phyloP scores from a whole-genome alignment of 2,329 filamentous ascomycete species.

The Sporothrix protearum region DNA sequence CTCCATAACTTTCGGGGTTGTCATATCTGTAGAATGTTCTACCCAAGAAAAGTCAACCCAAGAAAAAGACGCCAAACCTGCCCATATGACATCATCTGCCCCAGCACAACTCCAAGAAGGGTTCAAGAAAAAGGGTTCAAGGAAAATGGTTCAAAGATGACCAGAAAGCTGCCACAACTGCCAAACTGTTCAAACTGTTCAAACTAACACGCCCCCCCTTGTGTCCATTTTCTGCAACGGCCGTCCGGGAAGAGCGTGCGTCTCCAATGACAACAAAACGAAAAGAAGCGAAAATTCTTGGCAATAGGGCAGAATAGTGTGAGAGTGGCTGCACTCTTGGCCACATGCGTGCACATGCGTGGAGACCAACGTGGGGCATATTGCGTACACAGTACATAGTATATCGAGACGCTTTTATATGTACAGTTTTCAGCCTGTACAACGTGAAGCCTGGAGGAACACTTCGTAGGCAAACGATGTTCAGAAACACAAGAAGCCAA shows the following conservation, averaged over 20 bases:
- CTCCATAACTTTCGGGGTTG: background rate
- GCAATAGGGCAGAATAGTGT: background rate
- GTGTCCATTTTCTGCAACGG: background rate
- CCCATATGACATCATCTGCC: slow-evolving; percentile 12
- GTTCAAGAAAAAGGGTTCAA: background rate
- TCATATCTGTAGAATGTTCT: background rate
- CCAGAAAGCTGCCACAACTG: too few relatives aligned
- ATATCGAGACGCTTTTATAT: background rate
- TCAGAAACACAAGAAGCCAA: background rate
- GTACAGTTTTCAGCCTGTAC: too few relatives aligned
- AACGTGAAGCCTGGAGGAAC: background rate
- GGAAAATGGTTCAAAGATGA: too few relatives aligned
- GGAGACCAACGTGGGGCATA: background rate
- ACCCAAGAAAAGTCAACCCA: too few relatives aligned
- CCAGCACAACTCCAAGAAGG: background rate
- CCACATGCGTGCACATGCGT: background rate
- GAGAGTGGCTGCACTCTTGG: background rate
- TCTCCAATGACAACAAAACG: background rate
- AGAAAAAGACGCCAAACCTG: slow-evolving; percentile 2
- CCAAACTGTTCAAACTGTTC: background rate
- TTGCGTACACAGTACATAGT: too few relatives aligned
- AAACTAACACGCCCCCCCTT: background rate
- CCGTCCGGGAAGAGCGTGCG: background rate
- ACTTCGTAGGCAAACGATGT: background rate
- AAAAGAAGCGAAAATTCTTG: background rate